Evolutionary conservation across 1,284 basidiomycete genomes (phyloP), one percentile per base, ranked within the genome.

Genomic region (Somion occarium): DNA sequence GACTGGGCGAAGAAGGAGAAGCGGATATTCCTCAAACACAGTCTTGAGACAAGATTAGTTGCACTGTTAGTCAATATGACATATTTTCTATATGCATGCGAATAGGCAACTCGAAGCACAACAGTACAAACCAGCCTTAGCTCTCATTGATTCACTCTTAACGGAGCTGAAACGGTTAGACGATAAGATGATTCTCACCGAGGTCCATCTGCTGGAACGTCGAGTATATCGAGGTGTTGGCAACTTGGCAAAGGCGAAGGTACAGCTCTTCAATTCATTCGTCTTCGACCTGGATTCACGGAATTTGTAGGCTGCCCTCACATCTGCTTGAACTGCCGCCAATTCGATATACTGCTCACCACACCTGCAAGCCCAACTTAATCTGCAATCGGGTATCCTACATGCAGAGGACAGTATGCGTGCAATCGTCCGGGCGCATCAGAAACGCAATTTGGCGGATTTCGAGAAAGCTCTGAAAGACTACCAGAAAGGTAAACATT

Each of bases 281-380:
- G 22, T 23, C 38, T 15, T 37, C 25, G 27, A 37, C n/a, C 30
- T 7, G 30, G 7, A 44, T 26, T 37, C 19, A 18, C 9, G n/a
- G 2, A n/a, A 13, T 22, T 5, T n/a, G 15, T 53, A 93, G 88
- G 91, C 96, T 3, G 88, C 93, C 0, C 73, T 98, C 22, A 98
- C 94, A 0, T 93, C 93, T 1, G 88, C 95, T 0, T 80, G 95
- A 51, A 98, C 96, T 0, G 92, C 94, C 4, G 96, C 93, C 42
- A 98, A 98, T 70, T 86, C 93, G 5, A 97, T 99, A 69, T 99
- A 99, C 74, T 98, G 96, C 67, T 95, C 96, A 13, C 96, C 96
- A 1, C 73, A 82, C 44, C 82, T 98, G 2, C 96, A 99, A 73
- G 90, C 94, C 1, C 80, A 90, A 30, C 83, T 98, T 27, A 96